Conservation (phyloP, 495 filamentous ascomycete genomes). For the Glutinoglossum americanum region DNA sequence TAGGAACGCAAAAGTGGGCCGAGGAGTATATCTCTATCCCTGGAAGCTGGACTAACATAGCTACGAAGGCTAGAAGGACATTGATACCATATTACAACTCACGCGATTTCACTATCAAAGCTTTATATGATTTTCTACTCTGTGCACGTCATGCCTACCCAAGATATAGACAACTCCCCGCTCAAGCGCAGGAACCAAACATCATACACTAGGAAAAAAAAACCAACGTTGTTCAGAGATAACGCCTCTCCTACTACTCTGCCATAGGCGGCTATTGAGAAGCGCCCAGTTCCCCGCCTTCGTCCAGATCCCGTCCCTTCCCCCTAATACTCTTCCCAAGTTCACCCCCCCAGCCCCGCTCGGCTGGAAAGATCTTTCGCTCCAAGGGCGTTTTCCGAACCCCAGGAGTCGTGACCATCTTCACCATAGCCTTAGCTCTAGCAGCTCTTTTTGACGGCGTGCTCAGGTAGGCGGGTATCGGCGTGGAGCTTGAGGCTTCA, state of each 20-base stretch:
- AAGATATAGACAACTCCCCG: background rate
- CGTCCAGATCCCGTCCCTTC: background rate
- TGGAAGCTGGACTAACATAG: background rate
- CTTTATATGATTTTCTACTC: background rate
- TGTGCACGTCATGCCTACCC: background rate
- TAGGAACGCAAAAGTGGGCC: too few relatives aligned
- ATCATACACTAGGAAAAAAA: too few relatives aligned
- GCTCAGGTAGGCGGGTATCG: constrained; percentile 30
- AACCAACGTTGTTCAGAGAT: too few relatives aligned
- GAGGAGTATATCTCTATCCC: background rate
- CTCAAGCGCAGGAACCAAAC: background rate
- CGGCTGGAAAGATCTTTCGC: background rate
- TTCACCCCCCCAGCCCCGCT: background rate
- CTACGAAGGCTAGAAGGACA: background rate
- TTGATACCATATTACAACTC: background rate
- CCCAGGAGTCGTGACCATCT: constrained; percentile 30
- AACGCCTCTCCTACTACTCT: too few relatives aligned
- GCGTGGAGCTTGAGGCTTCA: constrained; percentile 17
- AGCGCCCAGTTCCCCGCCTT: background rate
- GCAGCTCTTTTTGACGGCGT: constrained; percentile 37
- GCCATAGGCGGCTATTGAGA: background rate
- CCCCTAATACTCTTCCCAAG: background rate
- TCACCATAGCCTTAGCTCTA: constrained; percentile 27
- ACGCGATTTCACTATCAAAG: background rate
- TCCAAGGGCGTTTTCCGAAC: constrained; percentile 25